A percentile compares a stretch with the other conserved stretches of the same genome.
phyloP scores from a whole-genome alignment of 495 filamentous ascomycete genomes.

The Usnea hakonensis region DNA sequence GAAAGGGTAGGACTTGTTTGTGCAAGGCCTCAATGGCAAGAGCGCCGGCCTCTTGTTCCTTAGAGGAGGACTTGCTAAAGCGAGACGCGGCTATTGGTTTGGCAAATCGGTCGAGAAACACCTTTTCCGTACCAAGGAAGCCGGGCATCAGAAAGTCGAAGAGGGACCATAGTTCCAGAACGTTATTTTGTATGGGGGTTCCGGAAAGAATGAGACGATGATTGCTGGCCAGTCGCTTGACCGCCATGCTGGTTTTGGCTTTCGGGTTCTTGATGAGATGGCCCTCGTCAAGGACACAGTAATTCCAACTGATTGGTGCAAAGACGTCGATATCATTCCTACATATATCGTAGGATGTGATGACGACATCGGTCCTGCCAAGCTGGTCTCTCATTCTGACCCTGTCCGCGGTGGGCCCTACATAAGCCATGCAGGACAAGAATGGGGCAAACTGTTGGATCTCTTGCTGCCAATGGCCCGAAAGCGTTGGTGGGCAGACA shows the following conservation, averaged over 20 bases:
- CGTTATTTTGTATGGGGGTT: slow-evolving; percentile 97
- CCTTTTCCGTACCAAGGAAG: slow-evolving; percentile 96
- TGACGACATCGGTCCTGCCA: slow-evolving; percentile 74
- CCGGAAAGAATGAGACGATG: slow-evolving; percentile 94
- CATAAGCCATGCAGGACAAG: slow-evolving; percentile 78
- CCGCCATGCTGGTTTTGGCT: slow-evolving; percentile 83
- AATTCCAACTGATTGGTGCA: slow-evolving; percentile 86
- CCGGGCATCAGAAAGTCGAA: slow-evolving; percentile 99
- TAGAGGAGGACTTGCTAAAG: slow-evolving; percentile 92
- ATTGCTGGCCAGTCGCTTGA: slow-evolving; percentile 81
- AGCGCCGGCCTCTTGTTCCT: slow-evolving; percentile 95
- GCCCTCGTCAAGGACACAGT: slow-evolving; percentile 92
- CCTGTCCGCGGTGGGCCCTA: slow-evolving; percentile 77
- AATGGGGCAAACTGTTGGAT: slow-evolving; percentile 93
- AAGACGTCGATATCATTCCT: slow-evolving; percentile 85
- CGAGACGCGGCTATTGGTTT: slow-evolving; percentile 94
- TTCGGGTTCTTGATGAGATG: slow-evolving; percentile 98
- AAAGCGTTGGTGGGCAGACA: slow-evolving; percentile 93
- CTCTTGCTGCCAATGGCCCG: slow-evolving; percentile 97
- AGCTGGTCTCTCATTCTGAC: slow-evolving; percentile 58
- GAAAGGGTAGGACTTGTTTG: slow-evolving; percentile 95
- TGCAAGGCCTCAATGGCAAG: slow-evolving; percentile 94
- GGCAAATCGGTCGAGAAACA: slow-evolving; percentile 93
- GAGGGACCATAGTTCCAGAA: slow-evolving; percentile 95
- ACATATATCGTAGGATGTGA: slow-evolving; percentile 96